Percentiles rank a stretch among this genome's conserved stretches.
Conservation (phyloP, 1,284 basidiomycete genomes). For the Irpex sp. region DNA sequence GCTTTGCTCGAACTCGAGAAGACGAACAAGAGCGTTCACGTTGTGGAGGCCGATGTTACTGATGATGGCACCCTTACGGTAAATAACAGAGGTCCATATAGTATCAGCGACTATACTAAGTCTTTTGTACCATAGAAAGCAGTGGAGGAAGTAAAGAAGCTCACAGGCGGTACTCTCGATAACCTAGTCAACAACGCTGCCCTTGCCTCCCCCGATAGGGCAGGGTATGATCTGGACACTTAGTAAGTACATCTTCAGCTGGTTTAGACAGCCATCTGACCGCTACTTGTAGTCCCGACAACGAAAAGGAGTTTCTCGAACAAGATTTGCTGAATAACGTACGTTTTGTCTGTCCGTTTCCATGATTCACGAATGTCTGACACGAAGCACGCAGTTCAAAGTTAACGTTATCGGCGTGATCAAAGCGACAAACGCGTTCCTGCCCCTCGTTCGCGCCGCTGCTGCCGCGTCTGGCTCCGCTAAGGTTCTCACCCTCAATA, state of each 20-base stretch:
- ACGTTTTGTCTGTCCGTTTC: conserved; percentile 4
- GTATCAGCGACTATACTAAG: background rate
- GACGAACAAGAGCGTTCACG: conserved; percentile 18
- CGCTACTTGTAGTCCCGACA: background rate
- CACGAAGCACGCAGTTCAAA: conserved; percentile 19
- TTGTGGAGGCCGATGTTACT: conserved; percentile 24
- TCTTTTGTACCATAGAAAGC: conserved; percentile 7
- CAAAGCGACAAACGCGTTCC: conserved; percentile 32
- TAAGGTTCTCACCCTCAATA: conserved; percentile 34
- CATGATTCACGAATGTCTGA: background rate
- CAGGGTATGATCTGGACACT: background rate
- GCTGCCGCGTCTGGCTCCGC: conserved; percentile 19
- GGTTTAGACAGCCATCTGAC: background rate
- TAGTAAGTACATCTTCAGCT: conserved; percentile 6
- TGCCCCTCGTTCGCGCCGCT: conserved; percentile 34
- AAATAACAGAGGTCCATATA: background rate
- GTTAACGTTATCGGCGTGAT: conserved; percentile 36
- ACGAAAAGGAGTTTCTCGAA: conserved; percentile 19
- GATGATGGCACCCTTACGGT: conserved; percentile 19
- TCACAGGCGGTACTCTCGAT: conserved; percentile 26
- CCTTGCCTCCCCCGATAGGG: conserved; percentile 1
- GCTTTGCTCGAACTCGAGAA: conserved; percentile 19
- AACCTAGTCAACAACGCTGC: conserved; percentile 29
- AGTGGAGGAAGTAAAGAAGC: conserved; percentile 18
- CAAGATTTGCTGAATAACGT: conserved; percentile 20